Evolutionary conservation across 2,329 filamentous ascomycete genomes (phyloP).

Genomic region (Paradendryphiella salina): DNA sequence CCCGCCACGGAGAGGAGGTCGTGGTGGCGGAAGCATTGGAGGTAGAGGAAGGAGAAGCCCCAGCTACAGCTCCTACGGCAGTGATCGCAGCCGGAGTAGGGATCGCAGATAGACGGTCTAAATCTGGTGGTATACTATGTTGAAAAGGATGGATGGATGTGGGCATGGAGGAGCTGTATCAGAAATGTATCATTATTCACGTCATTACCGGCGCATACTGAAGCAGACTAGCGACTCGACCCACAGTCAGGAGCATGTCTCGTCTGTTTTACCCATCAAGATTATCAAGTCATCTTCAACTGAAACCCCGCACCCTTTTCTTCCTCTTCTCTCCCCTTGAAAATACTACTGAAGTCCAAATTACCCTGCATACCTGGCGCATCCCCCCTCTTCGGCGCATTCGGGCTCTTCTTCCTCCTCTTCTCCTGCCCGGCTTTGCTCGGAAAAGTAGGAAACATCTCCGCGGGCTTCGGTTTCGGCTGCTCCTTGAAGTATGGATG

Average conservation of each 20-base stretch:
- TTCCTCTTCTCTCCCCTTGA: constrained; percentile 54
- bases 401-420: constrained; percentile 72
- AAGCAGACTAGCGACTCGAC: background rate
- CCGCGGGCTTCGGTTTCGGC: constrained; percentile 84
- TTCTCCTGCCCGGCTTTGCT: constrained; percentile 92
- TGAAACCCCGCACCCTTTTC: constrained; percentile 55
- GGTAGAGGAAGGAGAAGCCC: constrained; percentile 56
- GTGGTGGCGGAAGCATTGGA: constrained; percentile 27
- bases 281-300: constrained; percentile 37
- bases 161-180: background rate
- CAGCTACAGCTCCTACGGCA: constrained; percentile 66
- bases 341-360: constrained; percentile 55
- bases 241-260: background rate
- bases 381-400: constrained; percentile 79
- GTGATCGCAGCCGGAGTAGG: constrained; percentile 55
- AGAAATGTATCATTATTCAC: background rate
- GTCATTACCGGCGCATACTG: background rate
- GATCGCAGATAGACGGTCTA: constrained; percentile 21
- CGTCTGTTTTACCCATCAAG: background rate
- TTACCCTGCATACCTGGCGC: constrained; percentile 50
- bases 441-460: constrained; percentile 96
- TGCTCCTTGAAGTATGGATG: constrained; percentile 89
- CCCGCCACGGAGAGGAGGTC: constrained; percentile 21
- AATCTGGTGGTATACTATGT: background rate
- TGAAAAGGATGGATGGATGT: background rate